Conservation (phyloP, 2,329 filamentous ascomycete genomes). For the Alternaria arborescens region DNA sequence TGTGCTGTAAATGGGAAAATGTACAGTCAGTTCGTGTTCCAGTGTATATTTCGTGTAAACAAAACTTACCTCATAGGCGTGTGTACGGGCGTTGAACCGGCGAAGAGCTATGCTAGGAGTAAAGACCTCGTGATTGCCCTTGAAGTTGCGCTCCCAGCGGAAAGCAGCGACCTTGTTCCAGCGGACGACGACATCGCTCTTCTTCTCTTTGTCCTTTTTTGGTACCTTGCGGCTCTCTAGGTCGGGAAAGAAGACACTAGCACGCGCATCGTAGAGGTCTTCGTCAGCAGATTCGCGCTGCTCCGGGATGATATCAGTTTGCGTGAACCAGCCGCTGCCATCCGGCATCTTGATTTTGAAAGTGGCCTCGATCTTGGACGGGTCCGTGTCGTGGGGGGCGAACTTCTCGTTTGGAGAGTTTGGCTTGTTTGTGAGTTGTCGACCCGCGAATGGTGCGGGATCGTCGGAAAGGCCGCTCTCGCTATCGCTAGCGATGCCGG, state of each 20-base stretch:
- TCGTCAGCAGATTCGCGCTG: not conserved
- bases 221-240: conserved; percentile 6
- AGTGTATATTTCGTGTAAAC: not conserved
- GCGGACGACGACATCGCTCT: not conserved
- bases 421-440: not conserved
- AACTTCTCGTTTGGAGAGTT: not conserved
- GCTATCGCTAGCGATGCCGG: not conserved
- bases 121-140: conserved; percentile 1
- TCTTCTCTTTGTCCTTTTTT: not conserved
- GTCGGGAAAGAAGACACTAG: conserved; percentile 2
- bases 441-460: not conserved
- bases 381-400: not conserved
- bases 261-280: not conserved
- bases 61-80: not conserved
- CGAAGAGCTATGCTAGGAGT: not conserved
- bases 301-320: conserved; percentile 2
- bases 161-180: not conserved
- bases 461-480: conserved; percentile 6
- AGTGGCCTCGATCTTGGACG: conserved; percentile 2
- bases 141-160: conserved; percentile 3
- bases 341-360: not conserved
- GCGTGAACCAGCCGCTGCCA: conserved; percentile 7
- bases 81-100: conserved; percentile 10
- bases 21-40: not conserved
- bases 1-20: not conserved